A percentile compares a stretch with the other conserved stretches of the same genome.
These are phyloP conservation scores for Aspergillus panamensis DNA, from an alignment of 495 filamentous ascomycete genomes.

Conservation along the genomic window DNA sequence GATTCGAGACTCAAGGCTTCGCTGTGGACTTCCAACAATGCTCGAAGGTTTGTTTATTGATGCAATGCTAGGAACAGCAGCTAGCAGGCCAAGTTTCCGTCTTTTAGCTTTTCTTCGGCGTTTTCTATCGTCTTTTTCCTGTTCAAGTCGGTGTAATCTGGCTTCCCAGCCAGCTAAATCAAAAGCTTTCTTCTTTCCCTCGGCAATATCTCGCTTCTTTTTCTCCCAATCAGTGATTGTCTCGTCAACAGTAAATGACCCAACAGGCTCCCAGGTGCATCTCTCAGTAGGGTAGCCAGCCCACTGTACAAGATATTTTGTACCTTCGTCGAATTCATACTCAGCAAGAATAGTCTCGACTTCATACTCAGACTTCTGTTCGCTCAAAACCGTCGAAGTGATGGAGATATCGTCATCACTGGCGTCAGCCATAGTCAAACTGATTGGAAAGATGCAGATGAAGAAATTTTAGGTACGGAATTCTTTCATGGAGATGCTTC, in stretches of 20 bases:
- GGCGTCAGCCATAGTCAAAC: conserved; percentile 18
- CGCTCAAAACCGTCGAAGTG: conserved; percentile 53
- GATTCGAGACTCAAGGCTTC: no score
- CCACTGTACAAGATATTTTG: conserved; percentile 65
- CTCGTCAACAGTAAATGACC: conserved; percentile 47
- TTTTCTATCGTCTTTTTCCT: conserved; percentile 41
- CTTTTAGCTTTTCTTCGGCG: conserved; percentile 46
- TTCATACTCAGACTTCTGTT: conserved; percentile 36
- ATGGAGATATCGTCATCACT: conserved; percentile 60
- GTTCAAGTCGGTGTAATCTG: conserved; percentile 20
- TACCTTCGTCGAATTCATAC: conserved; percentile 30
- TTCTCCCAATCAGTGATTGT: conserved; percentile 52
- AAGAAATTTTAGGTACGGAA: neutral
- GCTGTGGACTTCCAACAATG: no score
- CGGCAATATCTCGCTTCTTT: conserved; percentile 43
- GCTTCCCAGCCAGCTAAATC: conserved; percentile 47
- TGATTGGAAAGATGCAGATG: neutral
- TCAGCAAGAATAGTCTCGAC: conserved; percentile 52
- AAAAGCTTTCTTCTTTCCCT: conserved; percentile 42
- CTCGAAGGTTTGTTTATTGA: neutral
- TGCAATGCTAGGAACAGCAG: neutral
- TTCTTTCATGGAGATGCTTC: neutral
- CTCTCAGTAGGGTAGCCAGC: conserved; percentile 54
- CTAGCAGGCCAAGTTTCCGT: conserved; percentile 30
- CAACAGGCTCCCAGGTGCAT: conserved; percentile 63